Evolutionary conservation across 257 asterid genomes (phyloP).

Genomic region (Apocynum venetum): DNA sequence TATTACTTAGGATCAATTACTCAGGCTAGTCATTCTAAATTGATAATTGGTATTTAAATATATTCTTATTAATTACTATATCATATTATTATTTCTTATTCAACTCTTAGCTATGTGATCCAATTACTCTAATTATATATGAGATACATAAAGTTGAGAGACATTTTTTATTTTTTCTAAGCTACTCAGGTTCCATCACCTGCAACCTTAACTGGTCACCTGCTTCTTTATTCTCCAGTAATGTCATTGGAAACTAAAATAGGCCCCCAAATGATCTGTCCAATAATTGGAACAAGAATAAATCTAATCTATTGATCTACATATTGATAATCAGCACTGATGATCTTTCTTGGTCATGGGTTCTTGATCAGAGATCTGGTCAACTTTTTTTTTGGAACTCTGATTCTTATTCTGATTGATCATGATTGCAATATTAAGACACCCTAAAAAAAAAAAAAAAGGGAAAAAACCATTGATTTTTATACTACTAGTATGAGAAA

Average conservation of each 20-base stretch:
- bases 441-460: no score
- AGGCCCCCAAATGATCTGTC: slow-evolving; percentile 2
- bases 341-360: neutral
- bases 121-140: no score
- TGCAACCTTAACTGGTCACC: neutral
- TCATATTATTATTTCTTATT: no score
- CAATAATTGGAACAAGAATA: slow-evolving; percentile 10
- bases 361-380: neutral
- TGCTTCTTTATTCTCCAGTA: neutral
- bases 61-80: no score
- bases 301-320: neutral
- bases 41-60: no score
- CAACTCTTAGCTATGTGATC: no score
- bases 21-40: no score
- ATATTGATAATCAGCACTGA: neutral
- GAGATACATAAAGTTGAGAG: no score
- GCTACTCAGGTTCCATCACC: neutral
- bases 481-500: neutral
- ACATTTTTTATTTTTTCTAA: no score
- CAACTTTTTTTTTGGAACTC: neutral
- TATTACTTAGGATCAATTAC: no score
- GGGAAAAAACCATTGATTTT: no score
- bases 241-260: neutral
- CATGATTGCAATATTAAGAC: neutral
- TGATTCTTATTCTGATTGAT: neutral